Evolutionary conservation across 2,329 filamentous ascomycete species (phyloP), one percentile per base, ranked within the genome.

Genomic region (Colletotrichum siamense): DNA sequence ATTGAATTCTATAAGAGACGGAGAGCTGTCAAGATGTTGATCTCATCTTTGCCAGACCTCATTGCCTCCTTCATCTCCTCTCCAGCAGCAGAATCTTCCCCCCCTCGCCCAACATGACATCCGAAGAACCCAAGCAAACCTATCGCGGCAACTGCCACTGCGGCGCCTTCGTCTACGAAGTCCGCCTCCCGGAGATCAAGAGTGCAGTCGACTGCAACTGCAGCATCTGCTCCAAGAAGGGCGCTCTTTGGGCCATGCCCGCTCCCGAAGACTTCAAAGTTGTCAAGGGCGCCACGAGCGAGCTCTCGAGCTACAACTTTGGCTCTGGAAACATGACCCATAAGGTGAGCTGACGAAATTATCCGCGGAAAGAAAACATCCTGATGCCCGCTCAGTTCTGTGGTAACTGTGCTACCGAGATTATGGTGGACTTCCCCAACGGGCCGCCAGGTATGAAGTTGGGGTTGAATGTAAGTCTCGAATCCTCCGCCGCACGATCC

Each of bases 71-170:
- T 39, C 61, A 22, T 39, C 61, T 64, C 18, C 32, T 26, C 4
- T 22, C 28, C 7, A 18, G 22, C 13, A 8, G 10, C 12, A 32
- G 28, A 32, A 28, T 2, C 24, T 22, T 12, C 8, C 49, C 10
- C 16, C 3, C 24, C 10, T 44, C 44, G n/a, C 44, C 12, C 62
- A 67, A 5, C 30, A 75, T 76, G 74, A 32, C 57, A 12, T 5
- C 59, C 28, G 59, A 74, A 44, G 71, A 74, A n/a, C 57, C 44
- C 3, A 69, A 69, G 28, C 57, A 85, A 77, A 87, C 86, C 16
- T 90, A 92, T 82, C 85, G 90, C 26, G 90, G 89, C 81, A 91
- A 89, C 82, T 92, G 90, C 85, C 90, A 92, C 81, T 92, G 91
- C 81, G 87, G 85, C 8, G 85, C 86, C 52, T 90, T 89, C 78